These are phyloP conservation scores for Ophiocordyceps camponoti-leonardi DNA, from an alignment of 2,329 filamentous ascomycete species.

Conservation along the genomic window DNA sequence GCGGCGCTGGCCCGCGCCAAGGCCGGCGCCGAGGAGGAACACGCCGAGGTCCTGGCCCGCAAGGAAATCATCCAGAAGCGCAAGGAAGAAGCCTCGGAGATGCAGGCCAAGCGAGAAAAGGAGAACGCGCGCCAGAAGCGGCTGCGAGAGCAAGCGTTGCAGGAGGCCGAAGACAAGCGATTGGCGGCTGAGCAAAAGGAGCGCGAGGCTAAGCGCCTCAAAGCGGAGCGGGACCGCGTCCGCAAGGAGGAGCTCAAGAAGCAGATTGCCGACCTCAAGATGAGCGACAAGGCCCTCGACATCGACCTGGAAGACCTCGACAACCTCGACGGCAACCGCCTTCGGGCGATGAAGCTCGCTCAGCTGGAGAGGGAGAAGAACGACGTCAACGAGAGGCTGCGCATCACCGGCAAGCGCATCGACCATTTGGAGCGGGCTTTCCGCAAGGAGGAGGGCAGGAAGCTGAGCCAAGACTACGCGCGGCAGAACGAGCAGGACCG, in stretches of 20 bases:
- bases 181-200: slow-evolving; percentile 85
- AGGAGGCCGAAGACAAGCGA: slow-evolving; percentile 77
- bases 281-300: slow-evolving; percentile 56
- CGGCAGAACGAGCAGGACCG: slow-evolving; percentile 63
- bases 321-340: slow-evolving; percentile 72
- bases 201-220: slow-evolving; percentile 70
- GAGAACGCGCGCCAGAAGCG: slow-evolving; percentile 83
- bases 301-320: slow-evolving; percentile 71
- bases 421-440: slow-evolving; percentile 95
- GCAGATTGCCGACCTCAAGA: slow-evolving; percentile 80
- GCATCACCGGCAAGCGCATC: slow-evolving; percentile 84
- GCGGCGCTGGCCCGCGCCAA: slow-evolving; percentile 67
- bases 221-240: slow-evolving; percentile 77
- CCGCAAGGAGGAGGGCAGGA: slow-evolving; percentile 89
- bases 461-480: slow-evolving; percentile 72
- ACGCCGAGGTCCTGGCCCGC: slow-evolving; percentile 66
- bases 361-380: slow-evolving; percentile 98
- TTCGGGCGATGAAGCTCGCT: slow-evolving; percentile 86
- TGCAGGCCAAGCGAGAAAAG: slow-evolving; percentile 74
- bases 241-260: slow-evolving; percentile 89
- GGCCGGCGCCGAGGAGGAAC: slow-evolving; percentile 82
- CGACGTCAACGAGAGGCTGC: slow-evolving; percentile 77
- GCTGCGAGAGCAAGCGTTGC: slow-evolving; percentile 69
- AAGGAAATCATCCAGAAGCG: slow-evolving; percentile 90
- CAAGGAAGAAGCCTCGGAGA: slow-evolving; percentile 86